Percentiles rank a stretch among this genome's conserved stretches.
These are phyloP conservation scores for Sclerotiophoma versabilis DNA, from an alignment of 2,329 filamentous ascomycete species.

Conservation along the genomic window DNA sequence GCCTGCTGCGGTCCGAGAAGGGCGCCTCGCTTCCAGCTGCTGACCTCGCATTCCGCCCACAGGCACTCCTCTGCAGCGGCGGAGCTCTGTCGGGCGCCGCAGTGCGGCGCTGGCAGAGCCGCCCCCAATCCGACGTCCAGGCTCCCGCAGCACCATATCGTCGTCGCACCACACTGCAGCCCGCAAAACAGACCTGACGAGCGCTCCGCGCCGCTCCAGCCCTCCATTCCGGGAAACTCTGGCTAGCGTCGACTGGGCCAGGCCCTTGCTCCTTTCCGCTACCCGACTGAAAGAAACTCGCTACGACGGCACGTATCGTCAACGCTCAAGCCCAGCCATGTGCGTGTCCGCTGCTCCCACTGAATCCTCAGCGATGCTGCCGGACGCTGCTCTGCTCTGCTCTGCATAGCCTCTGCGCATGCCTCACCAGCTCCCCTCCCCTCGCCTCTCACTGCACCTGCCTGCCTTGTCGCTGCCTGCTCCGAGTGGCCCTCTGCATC, in stretches of 20 bases:
- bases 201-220: slow-evolving; percentile 4
- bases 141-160: neutral
- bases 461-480: neutral
- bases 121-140: neutral
- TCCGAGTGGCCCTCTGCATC: neutral
- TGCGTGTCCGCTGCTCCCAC: slow-evolving; percentile 2
- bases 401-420: slow-evolving; percentile 5
- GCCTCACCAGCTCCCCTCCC: neutral
- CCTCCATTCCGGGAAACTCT: slow-evolving; percentile 3
- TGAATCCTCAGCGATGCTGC: neutral
- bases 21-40: slow-evolving; percentile 15
- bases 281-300: slow-evolving; percentile 1
- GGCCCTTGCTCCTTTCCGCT: slow-evolving; percentile 13
- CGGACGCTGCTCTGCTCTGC: neutral
- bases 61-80: neutral
- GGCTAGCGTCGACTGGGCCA: slow-evolving; percentile 1
- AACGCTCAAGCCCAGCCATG: slow-evolving; percentile 15
- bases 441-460: neutral
- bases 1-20: slow-evolving; percentile 8
- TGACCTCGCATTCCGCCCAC: neutral
- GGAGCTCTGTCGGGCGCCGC: neutral
- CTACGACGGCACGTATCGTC: slow-evolving; percentile 10
- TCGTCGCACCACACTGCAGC: slow-evolving; percentile 7
- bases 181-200: slow-evolving; percentile 4
- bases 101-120: neutral